phyloP scores from a whole-genome alignment of 176 grass and related monocot species.

The Cenchrus fungigraminus region DNA sequence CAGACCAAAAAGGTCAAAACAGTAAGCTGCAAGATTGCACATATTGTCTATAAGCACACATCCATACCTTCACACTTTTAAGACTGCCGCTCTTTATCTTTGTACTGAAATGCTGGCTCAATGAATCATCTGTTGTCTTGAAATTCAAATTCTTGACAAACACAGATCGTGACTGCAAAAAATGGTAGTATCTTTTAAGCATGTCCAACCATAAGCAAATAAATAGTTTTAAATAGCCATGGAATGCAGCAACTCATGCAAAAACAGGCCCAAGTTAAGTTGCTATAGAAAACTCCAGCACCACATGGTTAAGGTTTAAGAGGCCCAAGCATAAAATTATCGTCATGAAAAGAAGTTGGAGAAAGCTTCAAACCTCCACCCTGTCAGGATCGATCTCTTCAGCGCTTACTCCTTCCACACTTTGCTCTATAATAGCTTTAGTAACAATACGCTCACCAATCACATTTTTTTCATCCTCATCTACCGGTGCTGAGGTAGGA shows the following conservation, averaged over 20 bases:
- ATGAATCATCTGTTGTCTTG: slow-evolving; percentile 77
- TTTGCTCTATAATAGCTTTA: slow-evolving; percentile 85
- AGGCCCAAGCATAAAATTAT: slow-evolving; percentile 15
- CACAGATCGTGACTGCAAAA: slow-evolving; percentile 80
- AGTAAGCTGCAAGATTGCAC: slow-evolving; percentile 17
- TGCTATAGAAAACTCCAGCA: neutral
- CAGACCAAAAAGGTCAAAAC: slow-evolving; percentile 19
- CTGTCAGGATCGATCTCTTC: slow-evolving; percentile 96
- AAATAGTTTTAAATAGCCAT: neutral
- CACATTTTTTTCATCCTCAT: slow-evolving; percentile 66
- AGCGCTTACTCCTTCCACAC: slow-evolving; percentile 74
- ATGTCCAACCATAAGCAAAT: slow-evolving; percentile 32
- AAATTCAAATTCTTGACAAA: slow-evolving; percentile 99
- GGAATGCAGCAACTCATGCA: neutral
- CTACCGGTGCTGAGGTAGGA: slow-evolving; percentile 47
- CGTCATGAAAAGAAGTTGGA: slow-evolving; percentile 24
- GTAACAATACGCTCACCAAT: slow-evolving; percentile 67
- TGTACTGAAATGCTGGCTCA: slow-evolving; percentile 82
- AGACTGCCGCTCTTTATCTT: slow-evolving; percentile 75
- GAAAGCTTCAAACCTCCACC: slow-evolving; percentile 69
- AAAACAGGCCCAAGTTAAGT: neutral
- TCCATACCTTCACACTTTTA: slow-evolving; percentile 84
- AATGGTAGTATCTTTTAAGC: slow-evolving; percentile 33
- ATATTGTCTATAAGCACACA: slow-evolving; percentile 23
- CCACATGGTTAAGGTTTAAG: neutral